phyloP scores from a whole-genome alignment of 2,329 filamentous ascomycete genomes.

The Aspergillus sp. region DNA sequence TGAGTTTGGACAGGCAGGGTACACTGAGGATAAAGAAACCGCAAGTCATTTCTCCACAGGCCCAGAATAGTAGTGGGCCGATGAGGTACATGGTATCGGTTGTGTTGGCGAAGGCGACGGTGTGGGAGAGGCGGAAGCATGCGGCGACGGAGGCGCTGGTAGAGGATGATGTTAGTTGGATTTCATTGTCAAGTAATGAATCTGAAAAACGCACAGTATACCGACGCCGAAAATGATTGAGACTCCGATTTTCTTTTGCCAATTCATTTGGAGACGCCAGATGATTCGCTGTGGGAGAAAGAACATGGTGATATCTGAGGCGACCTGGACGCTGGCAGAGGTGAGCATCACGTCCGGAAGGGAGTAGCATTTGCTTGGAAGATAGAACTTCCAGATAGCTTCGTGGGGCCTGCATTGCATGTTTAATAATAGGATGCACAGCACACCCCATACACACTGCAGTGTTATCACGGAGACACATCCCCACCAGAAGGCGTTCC shows the following conservation, averaged over 20 bases:
- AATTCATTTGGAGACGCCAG: slow-evolving; percentile 34
- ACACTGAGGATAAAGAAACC: slow-evolving; percentile 48
- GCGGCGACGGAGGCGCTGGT: slow-evolving; percentile 46
- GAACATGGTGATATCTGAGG: slow-evolving; percentile 36
- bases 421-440: slow-evolving; percentile 36
- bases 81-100: slow-evolving; percentile 38
- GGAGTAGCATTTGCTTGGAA: slow-evolving; percentile 35
- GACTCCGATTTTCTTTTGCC: slow-evolving; percentile 35
- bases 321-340: slow-evolving; percentile 36
- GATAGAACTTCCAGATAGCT: slow-evolving; percentile 38
- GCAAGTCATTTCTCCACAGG: slow-evolving; percentile 48
- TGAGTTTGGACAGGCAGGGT: slow-evolving; percentile 43
- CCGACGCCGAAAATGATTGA: slow-evolving; percentile 37
- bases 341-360: slow-evolving; percentile 30
- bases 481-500: slow-evolving; percentile 40
- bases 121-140: slow-evolving; percentile 37
- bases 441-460: slow-evolving; percentile 33
- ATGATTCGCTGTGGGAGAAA: slow-evolving; percentile 40
- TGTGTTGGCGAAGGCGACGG: slow-evolving; percentile 14
- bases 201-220: slow-evolving; percentile 30
- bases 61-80: slow-evolving; percentile 48
- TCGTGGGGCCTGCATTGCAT: slow-evolving; percentile 37
- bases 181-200: background rate
- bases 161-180: background rate
- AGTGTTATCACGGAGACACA: slow-evolving; percentile 32